Evolutionary conservation across 306 rosid species (phyloP), one percentile per base, ranked within the genome.

Genomic region (Vicia villosa): DNA sequence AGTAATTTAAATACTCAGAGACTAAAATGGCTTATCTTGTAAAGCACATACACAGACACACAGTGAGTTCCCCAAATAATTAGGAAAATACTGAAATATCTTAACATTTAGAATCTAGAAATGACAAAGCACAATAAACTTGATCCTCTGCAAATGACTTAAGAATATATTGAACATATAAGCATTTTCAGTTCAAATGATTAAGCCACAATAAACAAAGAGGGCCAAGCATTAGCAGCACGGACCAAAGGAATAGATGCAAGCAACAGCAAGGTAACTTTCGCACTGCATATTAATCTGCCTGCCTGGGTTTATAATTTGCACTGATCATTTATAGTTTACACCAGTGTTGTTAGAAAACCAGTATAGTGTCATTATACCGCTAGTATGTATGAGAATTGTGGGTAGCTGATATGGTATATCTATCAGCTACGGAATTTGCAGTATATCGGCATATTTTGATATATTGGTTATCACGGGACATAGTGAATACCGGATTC

Each of bases 111-210:
- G 38, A 57, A 51, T 74, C 60, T 70, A n/a, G 2, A 37, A 16
- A 70, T 43, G 64, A 50, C 32, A 47, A 14, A 24, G 51, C 49
- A 34, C 63, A 46, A 14, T 26, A 36, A 54, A 56, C 43, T 37
- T 38, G 42, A 47, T 38, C 42, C 77, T 20, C 2, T 5, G 47
- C 65, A 45, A 43, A 45, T 14, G 30, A 46, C 26, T 12, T 20
- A 17, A n/a, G 32, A 21, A 11, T 22, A 8, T 42, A 42, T 40
- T 61, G 6, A 76, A 40, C 13, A 68, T 17, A 37, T 46, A 49
- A 47, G 59, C 26, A 20, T 59, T 43, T 65, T 51, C 32, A 36
- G 58, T 34, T 59, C 21, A 66, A 63, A 70, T 57, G 61, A 19
- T 62, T 36, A 58, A 12, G 9, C 46, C 52, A 38, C 16, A 40